phyloP scores from a whole-genome alignment of 2,329 filamentous ascomycete species.

The Chaetomium sp. region DNA sequence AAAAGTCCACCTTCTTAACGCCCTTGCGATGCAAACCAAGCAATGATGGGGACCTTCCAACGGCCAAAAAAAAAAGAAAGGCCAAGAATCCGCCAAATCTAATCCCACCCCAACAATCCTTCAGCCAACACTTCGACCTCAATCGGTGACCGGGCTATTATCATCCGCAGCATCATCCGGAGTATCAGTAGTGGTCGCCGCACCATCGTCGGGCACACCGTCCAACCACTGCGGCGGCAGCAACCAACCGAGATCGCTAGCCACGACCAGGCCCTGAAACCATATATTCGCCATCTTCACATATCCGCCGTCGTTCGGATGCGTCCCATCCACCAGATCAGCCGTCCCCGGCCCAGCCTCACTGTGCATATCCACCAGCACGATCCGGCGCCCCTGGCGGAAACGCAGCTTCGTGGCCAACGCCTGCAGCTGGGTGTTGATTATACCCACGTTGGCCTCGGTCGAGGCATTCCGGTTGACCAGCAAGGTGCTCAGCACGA shows the following conservation, averaged over 20 bases:
- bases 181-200: neutral
- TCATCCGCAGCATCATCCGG: neutral
- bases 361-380: slow-evolving; percentile 36
- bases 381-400: slow-evolving; percentile 27
- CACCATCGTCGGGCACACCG: slow-evolving; percentile 20
- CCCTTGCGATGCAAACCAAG: no score
- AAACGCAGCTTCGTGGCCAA: slow-evolving; percentile 26
- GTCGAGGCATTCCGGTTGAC: slow-evolving; percentile 15
- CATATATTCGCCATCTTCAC: slow-evolving; percentile 37
- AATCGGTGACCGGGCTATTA: no score
- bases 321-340: slow-evolving; percentile 35
- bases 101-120: no score
- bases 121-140: no score
- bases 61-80: no score
- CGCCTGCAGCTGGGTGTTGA: slow-evolving; percentile 31
- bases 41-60: no score
- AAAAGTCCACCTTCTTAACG: no score
- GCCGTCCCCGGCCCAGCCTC: slow-evolving; percentile 25
- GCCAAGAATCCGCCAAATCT: no score
- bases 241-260: slow-evolving; percentile 29
- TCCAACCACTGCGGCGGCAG: slow-evolving; percentile 23
- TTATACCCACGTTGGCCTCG: slow-evolving; percentile 26
- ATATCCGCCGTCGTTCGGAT: slow-evolving; percentile 35
- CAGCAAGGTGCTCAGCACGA: slow-evolving; percentile 36
- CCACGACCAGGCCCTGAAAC: slow-evolving; percentile 27